Conservation (phyloP, 2,329 filamentous ascomycete genomes). For the Aureobasidium sp. region DNA sequence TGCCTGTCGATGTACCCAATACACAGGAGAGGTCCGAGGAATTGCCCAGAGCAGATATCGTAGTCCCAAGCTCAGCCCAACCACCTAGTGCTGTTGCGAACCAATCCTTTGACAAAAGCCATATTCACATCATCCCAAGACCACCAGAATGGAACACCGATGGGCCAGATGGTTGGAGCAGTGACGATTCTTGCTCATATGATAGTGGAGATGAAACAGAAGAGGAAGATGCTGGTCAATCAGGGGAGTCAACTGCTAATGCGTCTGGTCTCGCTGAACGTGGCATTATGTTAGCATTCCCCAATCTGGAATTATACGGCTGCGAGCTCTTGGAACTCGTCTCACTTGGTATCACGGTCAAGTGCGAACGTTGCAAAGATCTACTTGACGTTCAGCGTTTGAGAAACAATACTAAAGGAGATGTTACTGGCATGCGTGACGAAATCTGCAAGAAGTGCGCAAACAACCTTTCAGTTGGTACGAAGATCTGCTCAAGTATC, state of each 20-base stretch:
- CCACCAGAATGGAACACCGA: slow-evolving; percentile 65
- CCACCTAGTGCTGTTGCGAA: slow-evolving; percentile 7
- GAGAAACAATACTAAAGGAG: slow-evolving; percentile 45
- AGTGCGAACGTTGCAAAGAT: slow-evolving; percentile 74
- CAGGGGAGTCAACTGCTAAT: slow-evolving; percentile 29
- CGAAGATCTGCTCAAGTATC: background rate
- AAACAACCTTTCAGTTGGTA: slow-evolving; percentile 40
- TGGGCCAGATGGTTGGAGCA: slow-evolving; percentile 24
- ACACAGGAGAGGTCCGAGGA: background rate
- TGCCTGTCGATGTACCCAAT: background rate
- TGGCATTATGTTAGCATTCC: slow-evolving; percentile 73
- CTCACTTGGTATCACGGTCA: slow-evolving; percentile 61
- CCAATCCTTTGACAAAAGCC: slow-evolving; percentile 45
- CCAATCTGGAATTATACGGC: slow-evolving; percentile 66
- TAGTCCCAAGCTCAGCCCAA: background rate
- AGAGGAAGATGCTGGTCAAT: slow-evolving; percentile 31
- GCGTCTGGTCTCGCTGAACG: slow-evolving; percentile 46
- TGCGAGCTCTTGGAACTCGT: slow-evolving; percentile 68
- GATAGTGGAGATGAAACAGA: slow-evolving; percentile 45
- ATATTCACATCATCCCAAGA: slow-evolving; percentile 64
- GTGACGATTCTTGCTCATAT: slow-evolving; percentile 36
- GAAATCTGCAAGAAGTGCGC: slow-evolving; percentile 51
- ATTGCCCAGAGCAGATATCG: background rate
- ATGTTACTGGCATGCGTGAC: slow-evolving; percentile 33
- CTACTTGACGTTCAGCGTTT: slow-evolving; percentile 62